Evolutionary conservation across 768 basidiomycete genomes (phyloP), one percentile per base, ranked within the genome.

Genomic region (Erythrobasidium yunnanense): DNA sequence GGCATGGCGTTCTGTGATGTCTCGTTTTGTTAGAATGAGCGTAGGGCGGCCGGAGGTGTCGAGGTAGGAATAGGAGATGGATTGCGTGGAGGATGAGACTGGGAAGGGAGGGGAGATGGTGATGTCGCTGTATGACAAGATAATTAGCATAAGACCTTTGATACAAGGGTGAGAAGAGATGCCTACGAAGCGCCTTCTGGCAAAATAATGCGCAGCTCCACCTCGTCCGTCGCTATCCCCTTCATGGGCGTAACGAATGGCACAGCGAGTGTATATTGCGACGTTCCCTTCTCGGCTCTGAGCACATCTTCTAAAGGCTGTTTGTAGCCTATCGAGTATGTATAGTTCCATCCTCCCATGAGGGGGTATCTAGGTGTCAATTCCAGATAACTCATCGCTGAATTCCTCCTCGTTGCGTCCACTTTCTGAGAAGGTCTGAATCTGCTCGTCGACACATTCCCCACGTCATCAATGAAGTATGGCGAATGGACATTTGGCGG

Each of bases 271-370:
- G 86, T 80, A 73, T 90, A 85, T 70, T 80, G 82, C 32, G 84
- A 84, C 22, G 79, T 83, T 50, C 78, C 77, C 55, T 77, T 80
- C 70, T 88, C 84, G 71, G 83, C 87, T 66, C 80, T 81, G 17
- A 78, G 46, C n/a, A 69, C 75, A 32, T 76, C 76, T 18, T 22
- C n/a, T 77, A 81, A 51, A 90, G 81, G 29, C n/a, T 87, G 81
- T 71, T 96, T 91, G 82, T 87, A 99, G 1, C 95, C 95, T 2
- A 96, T 80, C 4, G 89, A 90, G 78, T 92, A 97, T 46, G 80
- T 84, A 76, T 93, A 97, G 74, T 95, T 97, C 95, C 95, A 99
- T 46, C 93, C 90, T 30, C 95, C 95, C 71, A 97, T 76, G 49
- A 99, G 73, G 32, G 95, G 95, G 76, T 91, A 99, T 49, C 95